Conservation (phyloP, 768 basidiomycete genomes). For the Daedaleopsis nitida region DNA sequence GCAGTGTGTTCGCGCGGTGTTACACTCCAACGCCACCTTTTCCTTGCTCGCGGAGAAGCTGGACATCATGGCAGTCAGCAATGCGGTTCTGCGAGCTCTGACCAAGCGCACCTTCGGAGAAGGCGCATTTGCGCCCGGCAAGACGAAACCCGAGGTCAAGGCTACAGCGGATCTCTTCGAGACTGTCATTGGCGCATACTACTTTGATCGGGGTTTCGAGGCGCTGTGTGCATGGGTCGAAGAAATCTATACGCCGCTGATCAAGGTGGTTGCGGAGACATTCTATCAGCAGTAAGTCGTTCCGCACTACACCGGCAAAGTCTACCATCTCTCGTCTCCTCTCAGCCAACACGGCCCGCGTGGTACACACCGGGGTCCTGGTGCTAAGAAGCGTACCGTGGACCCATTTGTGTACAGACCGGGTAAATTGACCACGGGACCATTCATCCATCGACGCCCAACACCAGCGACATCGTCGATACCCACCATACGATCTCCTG, state of each 20-base stretch:
- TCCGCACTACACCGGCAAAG: neutral
- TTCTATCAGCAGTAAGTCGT: conserved; percentile 29
- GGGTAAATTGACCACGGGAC: neutral
- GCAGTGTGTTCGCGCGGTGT: conserved; percentile 26
- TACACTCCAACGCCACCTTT: conserved; percentile 32
- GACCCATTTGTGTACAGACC: neutral
- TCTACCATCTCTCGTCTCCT: neutral
- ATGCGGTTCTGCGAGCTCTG: conserved; percentile 23
- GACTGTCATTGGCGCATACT: conserved; percentile 46
- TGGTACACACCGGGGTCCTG: neutral
- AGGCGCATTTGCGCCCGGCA: conserved; percentile 16
- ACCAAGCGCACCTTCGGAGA: conserved; percentile 29
- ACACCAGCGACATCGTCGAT: conserved; percentile 36
- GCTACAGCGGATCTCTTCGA: conserved; percentile 50
- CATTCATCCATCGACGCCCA: neutral
- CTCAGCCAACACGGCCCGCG: neutral
- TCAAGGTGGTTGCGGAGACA: conserved; percentile 34
- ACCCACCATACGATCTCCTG: conserved; percentile 59
- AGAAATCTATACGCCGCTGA: conserved; percentile 41
- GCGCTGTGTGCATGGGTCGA: conserved; percentile 41
- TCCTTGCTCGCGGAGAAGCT: conserved; percentile 33
- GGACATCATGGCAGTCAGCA: conserved; percentile 31
- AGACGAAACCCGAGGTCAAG: conserved; percentile 31
- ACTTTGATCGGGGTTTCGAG: conserved; percentile 40
- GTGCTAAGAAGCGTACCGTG: conserved; percentile 1